A percentile compares a stretch with the other conserved stretches of the same genome.
Evolutionary conservation across 306 rosid genomes (phyloP).

Genomic region (Ormosia emarginata): DNA sequence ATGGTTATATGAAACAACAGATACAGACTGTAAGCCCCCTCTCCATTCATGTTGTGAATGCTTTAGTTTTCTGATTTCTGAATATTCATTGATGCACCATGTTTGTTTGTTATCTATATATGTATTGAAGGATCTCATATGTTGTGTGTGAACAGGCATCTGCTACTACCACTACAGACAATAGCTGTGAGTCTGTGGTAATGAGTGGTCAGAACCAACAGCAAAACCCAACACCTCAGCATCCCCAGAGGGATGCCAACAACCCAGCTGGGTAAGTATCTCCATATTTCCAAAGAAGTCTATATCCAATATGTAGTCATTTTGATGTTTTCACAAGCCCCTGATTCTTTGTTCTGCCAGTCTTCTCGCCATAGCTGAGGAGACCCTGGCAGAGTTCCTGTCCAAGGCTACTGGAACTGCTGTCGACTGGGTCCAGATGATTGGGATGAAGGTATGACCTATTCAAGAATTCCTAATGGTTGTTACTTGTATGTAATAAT

Average conservation of each 20-base stretch:
- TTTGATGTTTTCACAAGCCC: background rate
- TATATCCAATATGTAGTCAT: background rate
- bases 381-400: conserved; percentile 99
- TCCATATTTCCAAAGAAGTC: background rate
- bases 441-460: conserved; percentile 94
- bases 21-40: conserved; percentile 60
- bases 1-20: conserved; percentile 81
- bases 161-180: conserved; percentile 92
- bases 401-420: conserved; percentile 99
- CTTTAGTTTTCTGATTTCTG: background rate
- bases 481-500: background rate
- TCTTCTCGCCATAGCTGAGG: conserved; percentile 96
- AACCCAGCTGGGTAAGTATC: conserved; percentile 94
- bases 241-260: conserved; percentile 83
- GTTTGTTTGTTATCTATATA: background rate
- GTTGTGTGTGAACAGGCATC: conserved; percentile 45
- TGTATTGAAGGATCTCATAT: background rate
- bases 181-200: conserved; percentile 99
- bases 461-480: background rate
- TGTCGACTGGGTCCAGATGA: conserved; percentile 99
- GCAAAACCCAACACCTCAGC: conserved; percentile 97
- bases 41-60: background rate
- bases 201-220: conserved; percentile 98
- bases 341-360: conserved; percentile 21
- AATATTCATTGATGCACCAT: background rate